Percentiles rank a stretch among this genome's conserved stretches.
These are phyloP conservation scores for Zygoascus ofunaensis DNA, from an alignment of 805 yeast genomes.

Conservation along the genomic window DNA sequence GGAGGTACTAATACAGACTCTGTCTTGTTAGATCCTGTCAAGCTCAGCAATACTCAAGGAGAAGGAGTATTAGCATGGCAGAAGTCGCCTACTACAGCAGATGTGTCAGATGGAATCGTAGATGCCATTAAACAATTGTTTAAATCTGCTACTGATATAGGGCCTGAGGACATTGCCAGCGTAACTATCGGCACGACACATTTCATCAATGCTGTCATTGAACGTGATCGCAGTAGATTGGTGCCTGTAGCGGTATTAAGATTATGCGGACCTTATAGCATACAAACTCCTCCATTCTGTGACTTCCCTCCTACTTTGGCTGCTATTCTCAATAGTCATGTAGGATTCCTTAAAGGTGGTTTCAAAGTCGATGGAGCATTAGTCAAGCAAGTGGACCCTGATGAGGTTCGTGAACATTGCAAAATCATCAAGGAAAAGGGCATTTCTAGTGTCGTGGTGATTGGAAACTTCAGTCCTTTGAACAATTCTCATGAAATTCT, in stretches of 20 bases:
- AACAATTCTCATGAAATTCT: constrained; percentile 32
- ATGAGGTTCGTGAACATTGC: constrained; percentile 21
- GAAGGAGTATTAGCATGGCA: constrained; percentile 35
- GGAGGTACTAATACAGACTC: constrained; percentile 46
- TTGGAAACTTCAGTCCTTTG: constrained; percentile 36
- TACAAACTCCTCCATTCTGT: constrained; percentile 35
- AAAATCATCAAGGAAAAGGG: constrained; percentile 27
- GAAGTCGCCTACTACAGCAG: constrained; percentile 37
- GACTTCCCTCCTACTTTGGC: constrained; percentile 32
- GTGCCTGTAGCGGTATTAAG: constrained; percentile 39
- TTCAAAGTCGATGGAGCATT: constrained; percentile 12
- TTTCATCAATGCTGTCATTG: constrained; percentile 45
- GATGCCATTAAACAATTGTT: constrained; percentile 32
- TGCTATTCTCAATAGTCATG: constrained; percentile 9
- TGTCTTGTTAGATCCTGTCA: constrained; percentile 27
- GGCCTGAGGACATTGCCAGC: constrained; percentile 28
- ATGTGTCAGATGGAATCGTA: constrained; percentile 39
- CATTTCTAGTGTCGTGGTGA: constrained; percentile 30
- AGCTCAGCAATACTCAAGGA: constrained; percentile 8
- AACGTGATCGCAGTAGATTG: constrained; percentile 35
- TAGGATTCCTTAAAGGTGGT: constrained; percentile 12
- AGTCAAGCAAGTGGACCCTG: constrained; percentile 8
- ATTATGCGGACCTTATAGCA: constrained; percentile 37
- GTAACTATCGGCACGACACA: constrained; percentile 50
- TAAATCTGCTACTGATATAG: constrained; percentile 5